These are phyloP conservation scores for Pseudogymnoascus sp. DNA, from an alignment of 2,329 filamentous ascomycete genomes.

Conservation along the genomic window DNA sequence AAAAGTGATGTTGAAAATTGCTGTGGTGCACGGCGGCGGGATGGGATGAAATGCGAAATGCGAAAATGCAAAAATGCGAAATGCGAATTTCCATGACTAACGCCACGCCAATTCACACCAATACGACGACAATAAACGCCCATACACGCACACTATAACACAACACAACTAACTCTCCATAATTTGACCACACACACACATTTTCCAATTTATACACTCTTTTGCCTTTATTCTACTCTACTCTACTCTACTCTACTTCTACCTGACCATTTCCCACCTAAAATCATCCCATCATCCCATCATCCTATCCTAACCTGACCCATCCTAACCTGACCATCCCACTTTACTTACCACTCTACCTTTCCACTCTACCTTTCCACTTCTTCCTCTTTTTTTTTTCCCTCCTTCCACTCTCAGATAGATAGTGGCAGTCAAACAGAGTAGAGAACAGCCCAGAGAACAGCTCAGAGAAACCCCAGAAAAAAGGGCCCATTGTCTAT, in stretches of 20 bases:
- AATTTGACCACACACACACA: no score
- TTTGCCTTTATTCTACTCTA: not conserved
- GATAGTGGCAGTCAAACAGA: not conserved
- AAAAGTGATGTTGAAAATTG: no score
- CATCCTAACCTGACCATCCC: not conserved
- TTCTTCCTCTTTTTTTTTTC: not conserved
- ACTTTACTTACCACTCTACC: not conserved
- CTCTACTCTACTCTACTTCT: not conserved
- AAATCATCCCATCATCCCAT: not conserved
- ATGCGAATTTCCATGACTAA: not conserved
- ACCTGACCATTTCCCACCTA: not conserved
- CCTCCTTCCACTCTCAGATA: not conserved
- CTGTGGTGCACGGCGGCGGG: no score
- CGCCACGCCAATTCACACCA: not conserved
- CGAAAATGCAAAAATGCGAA: not conserved
- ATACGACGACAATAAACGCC: not conserved
- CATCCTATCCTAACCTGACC: not conserved
- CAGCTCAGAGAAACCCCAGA: not conserved
- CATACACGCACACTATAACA: not conserved
- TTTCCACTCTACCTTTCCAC: not conserved
- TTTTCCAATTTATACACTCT: no score
- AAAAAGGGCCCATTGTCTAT: not conserved
- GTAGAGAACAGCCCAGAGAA: no score
- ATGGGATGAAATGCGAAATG: not conserved
- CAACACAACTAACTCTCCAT: not conserved